Evolutionary conservation across 2,329 filamentous ascomycete genomes (phyloP), one percentile per base, ranked within the genome.

Genomic region (Ophiostoma piceae): DNA sequence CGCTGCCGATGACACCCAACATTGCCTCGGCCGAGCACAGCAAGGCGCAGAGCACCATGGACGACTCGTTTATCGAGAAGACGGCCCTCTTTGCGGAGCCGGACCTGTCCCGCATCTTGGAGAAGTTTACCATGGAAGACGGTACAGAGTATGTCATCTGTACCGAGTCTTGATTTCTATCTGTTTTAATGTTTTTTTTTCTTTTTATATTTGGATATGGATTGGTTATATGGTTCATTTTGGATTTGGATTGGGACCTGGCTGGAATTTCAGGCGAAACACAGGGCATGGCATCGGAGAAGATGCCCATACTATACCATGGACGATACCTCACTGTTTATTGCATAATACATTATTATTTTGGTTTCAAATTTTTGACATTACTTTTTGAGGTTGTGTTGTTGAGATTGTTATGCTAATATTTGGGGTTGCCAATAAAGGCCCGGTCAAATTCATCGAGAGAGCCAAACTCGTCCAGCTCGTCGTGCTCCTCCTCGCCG

Each of bases 81-180:
- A 54, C 65, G 43, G 43, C 16, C 0, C 66, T 73, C 5, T 70
- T 71, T 29, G 67, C 68, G 1, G 72, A 73, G 69, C 60, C 70
- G 1, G 69, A 73, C 6, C 37, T 73, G 65, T 29, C 70, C 3
- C 26, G 16, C 6, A 71, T 73, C 9, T 26, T 73, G 37, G 69
- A 73, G 14, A 72, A 68, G 67, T 71, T 73, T 43, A 70, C 70
- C 9, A 69, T 72, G 69, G 71, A 69, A 5, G 71, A 73, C 57
- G 69, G 69, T 35, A 68, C 71, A 1, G 70, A 69, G 35, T 70
- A 70, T 32, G 65, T 71, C 29, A 41, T 73, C 54, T 73, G 71
- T 47, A 65, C 66, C 2, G 67, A 68, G 67, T 67, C 71, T 62
- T 32, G 57, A 14, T 62, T 19, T 62, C 9, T 62, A 19, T 32